phyloP scores from a whole-genome alignment of 306 rosid genomes.

The Luffa aegyptiaca region DNA sequence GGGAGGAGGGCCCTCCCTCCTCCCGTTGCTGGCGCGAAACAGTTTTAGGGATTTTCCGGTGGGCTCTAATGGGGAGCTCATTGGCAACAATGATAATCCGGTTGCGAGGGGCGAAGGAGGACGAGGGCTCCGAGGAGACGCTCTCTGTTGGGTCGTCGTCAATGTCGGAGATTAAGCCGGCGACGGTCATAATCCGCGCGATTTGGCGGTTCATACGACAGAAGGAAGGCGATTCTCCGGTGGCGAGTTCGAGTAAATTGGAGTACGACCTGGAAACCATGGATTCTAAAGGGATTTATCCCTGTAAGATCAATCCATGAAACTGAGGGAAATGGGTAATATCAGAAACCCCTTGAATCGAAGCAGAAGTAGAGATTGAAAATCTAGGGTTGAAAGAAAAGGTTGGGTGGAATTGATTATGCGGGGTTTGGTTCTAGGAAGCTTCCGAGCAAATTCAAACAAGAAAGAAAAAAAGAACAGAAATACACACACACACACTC shows the following conservation, averaged over 20 bases:
- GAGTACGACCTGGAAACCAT: conserved; percentile 72
- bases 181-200: conserved; percentile 64
- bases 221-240: conserved; percentile 51
- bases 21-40: too few species aligned
- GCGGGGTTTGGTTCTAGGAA: not conserved
- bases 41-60: conserved; percentile 19
- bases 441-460: not conserved
- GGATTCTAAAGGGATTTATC: not conserved
- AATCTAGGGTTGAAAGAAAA: not conserved
- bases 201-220: conserved; percentile 42
- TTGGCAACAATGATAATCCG: conserved; percentile 70
- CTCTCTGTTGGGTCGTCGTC: conserved; percentile 54
- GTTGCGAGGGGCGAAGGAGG: conserved; percentile 43
- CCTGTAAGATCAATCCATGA: not conserved
- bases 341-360: not conserved
- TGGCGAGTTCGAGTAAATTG: conserved; percentile 58
- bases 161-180: conserved; percentile 55
- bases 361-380: not conserved
- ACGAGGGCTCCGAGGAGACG: conserved; percentile 46
- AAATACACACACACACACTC: not conserved
- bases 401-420: not conserved
- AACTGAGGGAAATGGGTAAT: not conserved
- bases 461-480: not conserved
- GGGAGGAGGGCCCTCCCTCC: too few species aligned
- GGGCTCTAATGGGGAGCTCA: conserved; percentile 69